A percentile compares a stretch with the other conserved stretches of the same genome.
phyloP scores from a whole-genome alignment of 805 yeast genomes.

The Ogataea degrootiae region DNA sequence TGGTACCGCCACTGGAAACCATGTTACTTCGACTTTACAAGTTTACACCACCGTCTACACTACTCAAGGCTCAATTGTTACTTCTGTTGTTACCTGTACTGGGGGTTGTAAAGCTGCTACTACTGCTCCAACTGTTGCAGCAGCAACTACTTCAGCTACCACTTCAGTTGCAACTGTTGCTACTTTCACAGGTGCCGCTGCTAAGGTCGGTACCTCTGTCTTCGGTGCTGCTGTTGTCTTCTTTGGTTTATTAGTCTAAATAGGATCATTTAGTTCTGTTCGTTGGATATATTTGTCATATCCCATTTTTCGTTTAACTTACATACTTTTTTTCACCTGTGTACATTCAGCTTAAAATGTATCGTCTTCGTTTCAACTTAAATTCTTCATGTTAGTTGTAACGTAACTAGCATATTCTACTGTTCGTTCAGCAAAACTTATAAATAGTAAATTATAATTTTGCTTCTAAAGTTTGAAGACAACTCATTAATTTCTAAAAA shows the following conservation, averaged over 20 bases:
- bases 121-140: background rate
- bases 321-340: too few relatives aligned
- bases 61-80: background rate
- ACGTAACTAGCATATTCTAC: too few relatives aligned
- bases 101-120: background rate
- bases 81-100: background rate
- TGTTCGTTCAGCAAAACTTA: too few relatives aligned
- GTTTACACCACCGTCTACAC: constrained; percentile 1
- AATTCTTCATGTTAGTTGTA: too few relatives aligned
- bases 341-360: too few relatives aligned
- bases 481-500: too few relatives aligned
- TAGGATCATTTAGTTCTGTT: too few relatives aligned
- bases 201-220: background rate
- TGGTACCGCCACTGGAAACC: background rate
- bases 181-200: background rate
- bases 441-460: too few relatives aligned
- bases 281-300: too few relatives aligned
- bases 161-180: background rate
- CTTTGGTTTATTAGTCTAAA: background rate
- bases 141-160: background rate
- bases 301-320: too few relatives aligned
- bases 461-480: too few relatives aligned
- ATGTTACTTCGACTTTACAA: background rate
- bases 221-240: background rate
- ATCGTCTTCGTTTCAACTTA: too few relatives aligned